Conservation (phyloP, 257 asterid genomes). For the Solanum habrochaites region DNA sequence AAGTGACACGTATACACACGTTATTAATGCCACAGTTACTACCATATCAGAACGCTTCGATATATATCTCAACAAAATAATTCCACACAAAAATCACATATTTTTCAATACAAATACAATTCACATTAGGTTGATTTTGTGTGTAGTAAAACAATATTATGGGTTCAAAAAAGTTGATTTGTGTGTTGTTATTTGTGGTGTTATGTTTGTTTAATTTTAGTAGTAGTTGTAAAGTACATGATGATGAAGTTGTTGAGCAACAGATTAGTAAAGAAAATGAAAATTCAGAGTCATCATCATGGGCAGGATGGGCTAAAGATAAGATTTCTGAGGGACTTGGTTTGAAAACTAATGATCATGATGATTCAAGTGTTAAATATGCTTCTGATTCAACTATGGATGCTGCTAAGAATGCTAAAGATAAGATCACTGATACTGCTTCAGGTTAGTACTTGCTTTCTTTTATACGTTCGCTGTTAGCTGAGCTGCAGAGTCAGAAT, state of each 20-base stretch:
- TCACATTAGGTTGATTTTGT: neutral
- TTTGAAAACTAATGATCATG: neutral
- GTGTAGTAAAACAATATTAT: neutral
- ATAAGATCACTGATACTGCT: slow-evolving; percentile 17
- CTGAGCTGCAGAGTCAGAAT: too few relatives aligned
- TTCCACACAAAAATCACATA: rapidly evolving
- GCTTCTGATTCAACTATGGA: slow-evolving; percentile 8
- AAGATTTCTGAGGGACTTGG: slow-evolving; percentile 38
- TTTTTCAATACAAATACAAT: neutral
- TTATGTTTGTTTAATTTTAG: neutral
- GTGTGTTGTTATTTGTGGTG: neutral
- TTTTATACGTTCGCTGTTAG: too few relatives aligned
- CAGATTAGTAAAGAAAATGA: slow-evolving; percentile 9
- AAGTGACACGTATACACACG: neutral
- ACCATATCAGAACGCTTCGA: neutral
- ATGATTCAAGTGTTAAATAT: neutral
- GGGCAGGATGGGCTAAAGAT: slow-evolving; percentile 64
- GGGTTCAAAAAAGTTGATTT: neutral
- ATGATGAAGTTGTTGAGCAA: neutral
- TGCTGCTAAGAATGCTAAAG: slow-evolving; percentile 18
- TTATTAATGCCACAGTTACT: neutral
- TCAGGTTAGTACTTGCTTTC: neutral
- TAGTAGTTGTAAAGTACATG: neutral
- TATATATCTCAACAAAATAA: neutral
- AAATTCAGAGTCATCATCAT: slow-evolving; percentile 25